Base-by-base conservation (phyloP, 768 basidiomycete genomes). In the Panaeolus papilionaceus region DNA sequence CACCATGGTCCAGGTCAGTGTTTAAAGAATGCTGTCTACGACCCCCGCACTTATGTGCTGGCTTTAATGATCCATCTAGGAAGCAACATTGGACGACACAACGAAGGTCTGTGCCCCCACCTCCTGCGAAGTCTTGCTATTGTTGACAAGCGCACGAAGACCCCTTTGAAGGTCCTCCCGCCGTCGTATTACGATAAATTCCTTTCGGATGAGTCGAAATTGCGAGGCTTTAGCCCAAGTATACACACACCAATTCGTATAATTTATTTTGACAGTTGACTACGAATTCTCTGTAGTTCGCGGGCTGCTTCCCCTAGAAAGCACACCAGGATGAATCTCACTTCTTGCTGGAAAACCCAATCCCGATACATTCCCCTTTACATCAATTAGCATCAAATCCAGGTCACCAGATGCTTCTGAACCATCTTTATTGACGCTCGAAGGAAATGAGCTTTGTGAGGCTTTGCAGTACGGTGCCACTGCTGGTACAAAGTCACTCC, bases 311-410 rank as follows among this genome's bases (percentile, higher is more conserved):
- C 93, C 90, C 0, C 82, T 96, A 33, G 96, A 98, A 77, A 83
- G 83, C 18, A 85, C 80, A 1, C 94, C 95, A 0, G 92, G 93
- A 0, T 75, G 93, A 44, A 89, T 96, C 65, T 93, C 91, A 2
- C 77, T 95, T 37, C 86, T 96, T 8, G 95, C 95, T 0, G 96
- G 96, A 37, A 95, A 96, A 77, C 96, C 96, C 6, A 96, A 96
- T 73, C 84, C 89, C 8, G 81, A 85, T n/a, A 92, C 93, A 28
- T 99, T 98, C 81, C 96, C 96, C 0, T 93, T 98, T 80, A 88
- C 89, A 3, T 89, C 90, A 0, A 81, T 98, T 71, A 89, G 85
- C 65, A 88, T 93, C 76, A 86, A 82, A 2, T 83, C 88, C 4
- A 79, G 84, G 18, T 85, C 87, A 10, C 85, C 86, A 26, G 79